A percentile compares a stretch with the other conserved stretches of the same genome.
Evolutionary conservation across 2,329 filamentous ascomycete species (phyloP).

Genomic region (Trichoderma sp.): DNA sequence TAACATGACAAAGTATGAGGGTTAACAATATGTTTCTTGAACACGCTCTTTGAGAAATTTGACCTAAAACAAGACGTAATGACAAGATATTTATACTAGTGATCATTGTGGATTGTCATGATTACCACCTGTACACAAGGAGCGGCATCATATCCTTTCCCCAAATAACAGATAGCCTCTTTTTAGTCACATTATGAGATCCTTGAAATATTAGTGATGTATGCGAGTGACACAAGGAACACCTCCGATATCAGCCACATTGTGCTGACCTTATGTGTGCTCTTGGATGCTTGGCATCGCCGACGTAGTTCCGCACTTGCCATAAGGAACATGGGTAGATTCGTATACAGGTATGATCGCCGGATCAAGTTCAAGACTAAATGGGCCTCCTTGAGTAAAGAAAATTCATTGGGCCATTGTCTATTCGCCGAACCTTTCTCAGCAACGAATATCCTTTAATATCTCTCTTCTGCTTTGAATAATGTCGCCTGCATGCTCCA

Average conservation of each 20-base stretch:
- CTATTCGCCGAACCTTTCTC: not conserved
- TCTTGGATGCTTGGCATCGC: not conserved
- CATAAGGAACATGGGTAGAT: not conserved
- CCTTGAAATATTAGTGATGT: not conserved
- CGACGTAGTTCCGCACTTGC: not conserved
- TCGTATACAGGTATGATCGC: not conserved
- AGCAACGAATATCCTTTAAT: no score
- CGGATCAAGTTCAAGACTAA: not conserved
- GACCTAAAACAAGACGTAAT: not conserved
- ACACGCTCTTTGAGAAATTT: not conserved
- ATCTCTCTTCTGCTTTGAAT: not conserved
- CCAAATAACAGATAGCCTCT: not conserved
- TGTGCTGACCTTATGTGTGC: not conserved
- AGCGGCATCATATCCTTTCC: not conserved
- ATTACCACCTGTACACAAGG: not conserved
- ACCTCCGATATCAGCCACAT: not conserved
- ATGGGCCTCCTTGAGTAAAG: not conserved
- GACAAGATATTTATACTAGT: not conserved
- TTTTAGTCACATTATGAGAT: not conserved
- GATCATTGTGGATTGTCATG: not conserved
- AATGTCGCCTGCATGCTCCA: not conserved
- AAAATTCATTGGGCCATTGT: not conserved
- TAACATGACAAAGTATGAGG: not conserved
- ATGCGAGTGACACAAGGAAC: not conserved
- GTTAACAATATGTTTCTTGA: not conserved